These are phyloP conservation scores for Arxiozyma telluris DNA, from an alignment of 1,139 yeast species.

Conservation along the genomic window DNA sequence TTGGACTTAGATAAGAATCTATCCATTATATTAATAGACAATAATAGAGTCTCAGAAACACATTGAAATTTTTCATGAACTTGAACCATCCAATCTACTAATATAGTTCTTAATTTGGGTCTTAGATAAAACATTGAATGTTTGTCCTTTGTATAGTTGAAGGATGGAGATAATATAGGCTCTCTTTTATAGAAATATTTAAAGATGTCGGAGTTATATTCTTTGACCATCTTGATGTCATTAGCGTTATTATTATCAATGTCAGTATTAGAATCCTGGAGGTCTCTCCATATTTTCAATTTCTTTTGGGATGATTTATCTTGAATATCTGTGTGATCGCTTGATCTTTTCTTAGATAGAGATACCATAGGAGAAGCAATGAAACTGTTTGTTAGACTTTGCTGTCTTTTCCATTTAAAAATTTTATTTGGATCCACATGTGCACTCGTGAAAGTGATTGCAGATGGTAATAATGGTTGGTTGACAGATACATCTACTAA, in stretches of 20 bases:
- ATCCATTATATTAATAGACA: constrained; percentile 84
- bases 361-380: constrained; percentile 2
- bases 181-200: constrained; percentile 65
- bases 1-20: constrained; percentile 71
- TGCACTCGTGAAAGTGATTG: background rate
- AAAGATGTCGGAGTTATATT: constrained; percentile 79
- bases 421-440: constrained; percentile 1
- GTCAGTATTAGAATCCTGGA: constrained; percentile 62
- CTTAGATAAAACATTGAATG: constrained; percentile 49
- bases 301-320: constrained; percentile 1
- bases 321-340: background rate
- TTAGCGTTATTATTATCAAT: constrained; percentile 27
- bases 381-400: background rate
- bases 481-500: constrained; percentile 5
- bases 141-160: constrained; percentile 45
- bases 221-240: constrained; percentile 83
- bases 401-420: constrained; percentile 2
- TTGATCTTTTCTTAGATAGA: constrained; percentile 1
- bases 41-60: constrained; percentile 77
- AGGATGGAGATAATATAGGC: constrained; percentile 58
- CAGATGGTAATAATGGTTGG: constrained; percentile 4
- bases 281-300: constrained; percentile 52
- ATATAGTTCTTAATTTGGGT: constrained; percentile 77
- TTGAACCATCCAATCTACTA: constrained; percentile 91
- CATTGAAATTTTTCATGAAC: constrained; percentile 80